phyloP scores from a whole-genome alignment of 768 basidiomycete species.

The Podaxis sp. region DNA sequence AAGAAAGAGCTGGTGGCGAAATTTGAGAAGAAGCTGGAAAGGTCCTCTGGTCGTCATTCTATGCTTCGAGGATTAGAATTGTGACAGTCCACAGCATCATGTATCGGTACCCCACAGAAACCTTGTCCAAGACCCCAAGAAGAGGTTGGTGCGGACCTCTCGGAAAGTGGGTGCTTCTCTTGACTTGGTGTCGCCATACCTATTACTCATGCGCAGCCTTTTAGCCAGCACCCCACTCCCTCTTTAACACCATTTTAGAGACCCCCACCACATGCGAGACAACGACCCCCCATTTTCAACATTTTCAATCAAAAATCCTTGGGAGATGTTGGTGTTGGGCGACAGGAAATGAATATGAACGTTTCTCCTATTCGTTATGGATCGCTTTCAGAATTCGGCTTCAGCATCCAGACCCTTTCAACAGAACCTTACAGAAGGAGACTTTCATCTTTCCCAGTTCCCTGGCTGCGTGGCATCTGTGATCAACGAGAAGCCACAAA shows the following conservation, averaged over 20 bases:
- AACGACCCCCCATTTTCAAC: background rate
- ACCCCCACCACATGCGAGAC: background rate
- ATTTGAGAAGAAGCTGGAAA: no score
- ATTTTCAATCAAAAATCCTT: background rate
- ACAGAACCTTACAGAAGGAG: background rate
- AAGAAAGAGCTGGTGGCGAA: no score
- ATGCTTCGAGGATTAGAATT: no score
- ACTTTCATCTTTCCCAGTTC: background rate
- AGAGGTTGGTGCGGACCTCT: background rate
- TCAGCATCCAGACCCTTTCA: background rate
- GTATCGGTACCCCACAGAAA: background rate
- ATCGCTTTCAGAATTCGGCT: background rate
- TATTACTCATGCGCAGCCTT: background rate
- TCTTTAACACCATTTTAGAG: background rate
- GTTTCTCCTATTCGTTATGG: background rate
- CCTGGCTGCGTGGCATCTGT: background rate
- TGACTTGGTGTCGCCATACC: background rate
- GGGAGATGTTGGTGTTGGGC: background rate
- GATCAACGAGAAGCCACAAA: background rate
- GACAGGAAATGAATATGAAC: background rate
- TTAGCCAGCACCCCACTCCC: background rate
- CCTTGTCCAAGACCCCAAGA: background rate
- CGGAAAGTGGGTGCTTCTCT: background rate
- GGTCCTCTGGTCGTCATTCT: no score
- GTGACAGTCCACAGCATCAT: background rate